phyloP scores from a whole-genome alignment of 345 rosid genomes.

The Euphorbia lathyris region DNA sequence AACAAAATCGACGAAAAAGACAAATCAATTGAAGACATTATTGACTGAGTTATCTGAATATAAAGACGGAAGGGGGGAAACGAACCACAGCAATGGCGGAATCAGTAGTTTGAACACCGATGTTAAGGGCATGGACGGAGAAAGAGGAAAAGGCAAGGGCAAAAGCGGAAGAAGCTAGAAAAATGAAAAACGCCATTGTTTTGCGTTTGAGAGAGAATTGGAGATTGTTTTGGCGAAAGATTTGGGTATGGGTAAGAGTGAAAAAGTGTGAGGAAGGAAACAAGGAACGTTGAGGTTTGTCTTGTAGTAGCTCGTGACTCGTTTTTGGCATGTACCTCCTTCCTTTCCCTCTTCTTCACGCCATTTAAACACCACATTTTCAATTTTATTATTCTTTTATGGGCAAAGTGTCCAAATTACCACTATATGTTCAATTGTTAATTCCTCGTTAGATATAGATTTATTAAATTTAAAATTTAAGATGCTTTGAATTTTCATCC shows the following conservation, averaged over 20 bases:
- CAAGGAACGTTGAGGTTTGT: conserved; percentile 24
- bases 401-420: too few species aligned
- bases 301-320: conserved; percentile 43
- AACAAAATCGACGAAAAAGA: neutral
- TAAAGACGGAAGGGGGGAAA: neutral
- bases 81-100: conserved; percentile 53
- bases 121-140: conserved; percentile 51
- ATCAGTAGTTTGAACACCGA: conserved; percentile 58
- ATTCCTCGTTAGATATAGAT: too few species aligned
- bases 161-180: conserved; percentile 14
- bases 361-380: too few species aligned
- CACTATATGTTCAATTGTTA: too few species aligned
- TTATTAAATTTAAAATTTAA: too few species aligned
- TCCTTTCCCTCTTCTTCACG: too few species aligned
- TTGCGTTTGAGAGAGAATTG: neutral
- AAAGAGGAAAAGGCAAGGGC: conserved; percentile 23
- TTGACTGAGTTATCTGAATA: neutral
- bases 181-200: conserved; percentile 22
- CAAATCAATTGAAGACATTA: neutral
- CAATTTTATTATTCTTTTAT: too few species aligned
- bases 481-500: too few species aligned
- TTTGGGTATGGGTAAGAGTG: neutral
- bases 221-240: too few species aligned
- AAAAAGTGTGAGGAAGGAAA: neutral
- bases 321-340: conserved; percentile 30